Conservation (phyloP, 2,329 filamentous ascomycete genomes). For the Emmonsiellopsis sp. region DNA sequence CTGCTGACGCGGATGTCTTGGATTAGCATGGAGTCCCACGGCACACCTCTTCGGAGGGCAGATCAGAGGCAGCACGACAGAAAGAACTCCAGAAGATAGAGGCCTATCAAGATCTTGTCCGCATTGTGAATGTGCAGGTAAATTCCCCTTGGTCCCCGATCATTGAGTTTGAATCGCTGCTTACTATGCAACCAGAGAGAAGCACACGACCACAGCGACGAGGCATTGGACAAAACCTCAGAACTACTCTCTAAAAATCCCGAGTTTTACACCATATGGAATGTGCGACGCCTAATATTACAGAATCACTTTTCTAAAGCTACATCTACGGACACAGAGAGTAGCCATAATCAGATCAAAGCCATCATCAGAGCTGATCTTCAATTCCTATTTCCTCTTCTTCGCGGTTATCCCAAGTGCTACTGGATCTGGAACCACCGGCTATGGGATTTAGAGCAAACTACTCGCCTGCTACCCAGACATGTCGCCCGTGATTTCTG, state of each 20-base stretch:
- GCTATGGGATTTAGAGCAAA: slow-evolving; percentile 70
- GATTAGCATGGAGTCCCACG: slow-evolving; percentile 76
- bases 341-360: slow-evolving; percentile 34
- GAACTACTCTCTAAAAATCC: slow-evolving; percentile 37
- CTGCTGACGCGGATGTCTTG: neutral
- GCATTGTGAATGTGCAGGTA: slow-evolving; percentile 59
- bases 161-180: neutral
- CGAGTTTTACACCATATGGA: slow-evolving; percentile 43
- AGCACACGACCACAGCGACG: slow-evolving; percentile 31
- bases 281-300: slow-evolving; percentile 57
- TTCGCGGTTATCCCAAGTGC: slow-evolving; percentile 85
- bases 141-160: neutral
- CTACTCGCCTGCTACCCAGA: slow-evolving; percentile 53
- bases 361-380: slow-evolving; percentile 64
- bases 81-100: slow-evolving; percentile 68
- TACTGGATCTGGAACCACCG: slow-evolving; percentile 99
- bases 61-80: slow-evolving; percentile 60
- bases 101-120: slow-evolving; percentile 64
- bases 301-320: slow-evolving; percentile 46
- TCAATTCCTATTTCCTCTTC: slow-evolving; percentile 70
- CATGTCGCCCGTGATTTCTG: slow-evolving; percentile 58
- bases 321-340: slow-evolving; percentile 5
- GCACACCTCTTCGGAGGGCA: slow-evolving; percentile 46
- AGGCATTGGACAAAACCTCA: slow-evolving; percentile 35
- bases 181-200: slow-evolving; percentile 23